Evolutionary conservation across 2,329 filamentous ascomycete genomes (phyloP), one percentile per base, ranked within the genome.

Genomic region (Ceratocystis papillata): DNA sequence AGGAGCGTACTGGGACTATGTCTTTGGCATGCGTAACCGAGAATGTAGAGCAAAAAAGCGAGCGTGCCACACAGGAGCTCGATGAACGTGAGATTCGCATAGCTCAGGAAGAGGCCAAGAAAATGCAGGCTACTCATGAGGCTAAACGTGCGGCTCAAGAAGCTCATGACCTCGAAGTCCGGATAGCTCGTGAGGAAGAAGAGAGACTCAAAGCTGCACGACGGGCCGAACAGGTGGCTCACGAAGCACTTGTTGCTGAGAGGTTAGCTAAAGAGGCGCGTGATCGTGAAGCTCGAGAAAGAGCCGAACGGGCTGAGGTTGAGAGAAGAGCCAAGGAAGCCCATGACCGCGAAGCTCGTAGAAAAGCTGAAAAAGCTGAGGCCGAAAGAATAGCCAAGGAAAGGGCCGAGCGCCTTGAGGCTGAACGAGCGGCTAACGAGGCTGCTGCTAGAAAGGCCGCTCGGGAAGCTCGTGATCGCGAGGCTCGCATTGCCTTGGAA

Each of bases 401-500:
- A 28, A 25, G 3, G 3, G 48, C 48, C 3, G 48, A 20, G 20
- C 8, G 5, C 3, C 55, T 28, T 33, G 55, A 33, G 10, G 55
- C 55, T 17, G 55, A 59, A 10, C 30, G 28, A 37, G 8, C 8
- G 10, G 55, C 28, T 6, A n/a, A 59, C 8, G 55, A 59, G 3
- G 50, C 25, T 28, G 22, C 25, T 28, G 50, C 50, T 28, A 55
- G 12, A 25, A 28, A 25, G 28, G 20, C 12, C 25, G 55, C 7
- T 6, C 55, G n/a, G 17, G 15, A n/a, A 59, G 55, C 80, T 78
- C 62, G 80, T 83, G 67, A 73, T 77, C 5, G 74, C 77, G 70
- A 72, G 72, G 65, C 30, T 63, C 65, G 45, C 68, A 67, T 64
- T 70, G 70, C 28, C 72, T 71, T 59, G 70, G 70, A 50, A 65